Percentiles rank a stretch among this genome's conserved stretches.
Evolutionary conservation across 169 alveolate species (phyloP).

Genomic region (Plasmodium vivax): DNA sequence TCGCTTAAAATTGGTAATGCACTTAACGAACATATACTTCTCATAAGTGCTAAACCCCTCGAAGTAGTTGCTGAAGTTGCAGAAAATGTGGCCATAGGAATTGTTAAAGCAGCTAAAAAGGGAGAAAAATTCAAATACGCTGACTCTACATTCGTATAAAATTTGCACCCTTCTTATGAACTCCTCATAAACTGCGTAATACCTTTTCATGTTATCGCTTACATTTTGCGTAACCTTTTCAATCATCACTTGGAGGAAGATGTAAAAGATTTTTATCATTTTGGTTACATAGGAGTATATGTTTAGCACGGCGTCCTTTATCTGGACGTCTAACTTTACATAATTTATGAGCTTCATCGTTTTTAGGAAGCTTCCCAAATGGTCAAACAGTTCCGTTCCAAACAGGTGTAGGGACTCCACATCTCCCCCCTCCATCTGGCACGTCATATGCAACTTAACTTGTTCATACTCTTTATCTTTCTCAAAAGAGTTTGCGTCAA

Average conservation of each 20-base stretch:
- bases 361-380: constrained; percentile 34
- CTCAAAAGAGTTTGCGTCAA: neutral
- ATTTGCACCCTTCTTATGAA: constrained; percentile 15
- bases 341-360: constrained; percentile 70
- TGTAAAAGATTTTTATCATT: constrained; percentile 56
- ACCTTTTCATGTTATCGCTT: constrained; percentile 19
- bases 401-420: constrained; percentile 16
- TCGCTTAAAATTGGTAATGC: constrained; percentile 53
- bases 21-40: constrained; percentile 60
- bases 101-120: constrained; percentile 21
- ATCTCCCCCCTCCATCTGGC: neutral
- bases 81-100: constrained; percentile 66
- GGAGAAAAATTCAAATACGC: constrained; percentile 58
- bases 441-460: neutral
- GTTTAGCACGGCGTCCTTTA: constrained; percentile 32
- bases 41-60: constrained; percentile 63
- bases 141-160: constrained; percentile 61
- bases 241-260: constrained; percentile 33
- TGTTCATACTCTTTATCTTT: constrained; percentile 26
- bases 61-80: constrained; percentile 52
- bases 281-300: constrained; percentile 52
- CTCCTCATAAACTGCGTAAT: constrained; percentile 45
- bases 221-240: constrained; percentile 6
- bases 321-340: constrained; percentile 54
- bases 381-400: constrained; percentile 17